Evolutionary conservation across 164 flowering plant species (phyloP).

Genomic region (Magnolia sinica): DNA sequence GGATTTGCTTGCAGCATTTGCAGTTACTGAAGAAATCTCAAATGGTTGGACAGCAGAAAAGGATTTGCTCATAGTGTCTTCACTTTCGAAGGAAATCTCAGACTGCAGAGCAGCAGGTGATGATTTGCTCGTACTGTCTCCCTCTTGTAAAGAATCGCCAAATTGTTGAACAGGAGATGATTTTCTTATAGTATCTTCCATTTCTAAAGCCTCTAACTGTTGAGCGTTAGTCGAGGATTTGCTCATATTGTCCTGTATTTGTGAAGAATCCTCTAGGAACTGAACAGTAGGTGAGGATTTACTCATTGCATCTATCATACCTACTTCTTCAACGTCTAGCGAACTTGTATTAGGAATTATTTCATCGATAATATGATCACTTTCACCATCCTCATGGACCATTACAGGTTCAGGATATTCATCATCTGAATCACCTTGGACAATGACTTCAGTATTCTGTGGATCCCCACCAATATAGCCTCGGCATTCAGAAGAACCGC

Average conservation of each 20-base stretch:
- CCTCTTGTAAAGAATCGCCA: constrained; percentile 18
- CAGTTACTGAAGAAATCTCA: constrained; percentile 8
- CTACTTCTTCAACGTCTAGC: constrained; percentile 12
- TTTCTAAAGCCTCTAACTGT: constrained; percentile 14
- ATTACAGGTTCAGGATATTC: constrained; percentile 80
- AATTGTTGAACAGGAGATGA: constrained; percentile 13
- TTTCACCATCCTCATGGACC: constrained; percentile 45
- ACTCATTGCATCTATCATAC: not conserved
- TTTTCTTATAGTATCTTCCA: constrained; percentile 20
- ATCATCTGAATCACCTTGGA: constrained; percentile 93
- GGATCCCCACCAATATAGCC: constrained; percentile 98
- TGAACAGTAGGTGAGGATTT: constrained; percentile 5
- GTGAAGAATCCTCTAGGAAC: constrained; percentile 1
- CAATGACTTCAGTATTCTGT: constrained; percentile 55
- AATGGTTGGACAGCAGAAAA: constrained; percentile 8
- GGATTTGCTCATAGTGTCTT: constrained; percentile 10
- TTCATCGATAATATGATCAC: constrained; percentile 7
- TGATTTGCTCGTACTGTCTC: constrained; percentile 16
- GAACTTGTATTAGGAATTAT: constrained; percentile 1
- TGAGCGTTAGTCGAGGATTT: constrained; percentile 11
- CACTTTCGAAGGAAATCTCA: not conserved
- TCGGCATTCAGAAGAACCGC: constrained; percentile 80
- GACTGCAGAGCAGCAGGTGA: constrained; percentile 5
- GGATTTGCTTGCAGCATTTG: constrained; percentile 10
- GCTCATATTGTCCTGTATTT: constrained; percentile 9